Conservation (phyloP, 2,329 filamentous ascomycete genomes). For the Tolypocladium paradoxum region DNA sequence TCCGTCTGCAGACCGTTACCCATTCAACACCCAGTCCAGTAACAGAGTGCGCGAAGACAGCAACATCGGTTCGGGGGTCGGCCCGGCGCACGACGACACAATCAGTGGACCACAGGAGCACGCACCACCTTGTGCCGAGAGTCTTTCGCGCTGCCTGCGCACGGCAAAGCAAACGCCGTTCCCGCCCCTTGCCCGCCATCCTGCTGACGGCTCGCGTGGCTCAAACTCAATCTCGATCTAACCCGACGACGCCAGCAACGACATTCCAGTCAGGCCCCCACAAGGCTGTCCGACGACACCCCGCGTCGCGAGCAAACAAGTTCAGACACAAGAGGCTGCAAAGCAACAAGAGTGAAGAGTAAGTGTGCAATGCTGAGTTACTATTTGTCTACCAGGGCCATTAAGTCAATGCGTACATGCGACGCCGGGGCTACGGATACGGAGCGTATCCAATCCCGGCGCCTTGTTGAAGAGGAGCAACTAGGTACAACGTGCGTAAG, state of each 20-base stretch:
- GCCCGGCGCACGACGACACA: neutral
- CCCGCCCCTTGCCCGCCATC: neutral
- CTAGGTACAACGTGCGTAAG: slow-evolving; percentile 6
- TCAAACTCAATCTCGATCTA: neutral
- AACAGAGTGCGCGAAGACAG: neutral
- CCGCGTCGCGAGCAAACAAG: too few species aligned
- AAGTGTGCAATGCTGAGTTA: slow-evolving; percentile 19
- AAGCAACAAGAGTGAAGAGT: neutral
- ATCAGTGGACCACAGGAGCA: neutral
- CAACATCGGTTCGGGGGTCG: neutral
- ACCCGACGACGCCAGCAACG: neutral
- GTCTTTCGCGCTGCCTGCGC: neutral
- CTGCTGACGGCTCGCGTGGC: neutral
- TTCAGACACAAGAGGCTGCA: too few species aligned
- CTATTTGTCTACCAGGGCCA: slow-evolving; percentile 21
- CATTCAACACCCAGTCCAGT: neutral
- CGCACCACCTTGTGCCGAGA: neutral
- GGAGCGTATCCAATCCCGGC: slow-evolving; percentile 7
- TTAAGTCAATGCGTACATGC: slow-evolving; percentile 15
- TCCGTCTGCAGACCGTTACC: too few species aligned
- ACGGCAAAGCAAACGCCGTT: neutral
- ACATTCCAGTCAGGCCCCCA: neutral
- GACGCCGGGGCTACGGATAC: slow-evolving; percentile 4
- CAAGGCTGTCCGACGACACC: neutral
- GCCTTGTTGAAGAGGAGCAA: slow-evolving; percentile 15